A percentile compares a stretch with the other conserved stretches of the same genome.
These are phyloP conservation scores for Fomitopsis pinicola DNA, from an alignment of 1,284 basidiomycete genomes.

Conservation along the genomic window DNA sequence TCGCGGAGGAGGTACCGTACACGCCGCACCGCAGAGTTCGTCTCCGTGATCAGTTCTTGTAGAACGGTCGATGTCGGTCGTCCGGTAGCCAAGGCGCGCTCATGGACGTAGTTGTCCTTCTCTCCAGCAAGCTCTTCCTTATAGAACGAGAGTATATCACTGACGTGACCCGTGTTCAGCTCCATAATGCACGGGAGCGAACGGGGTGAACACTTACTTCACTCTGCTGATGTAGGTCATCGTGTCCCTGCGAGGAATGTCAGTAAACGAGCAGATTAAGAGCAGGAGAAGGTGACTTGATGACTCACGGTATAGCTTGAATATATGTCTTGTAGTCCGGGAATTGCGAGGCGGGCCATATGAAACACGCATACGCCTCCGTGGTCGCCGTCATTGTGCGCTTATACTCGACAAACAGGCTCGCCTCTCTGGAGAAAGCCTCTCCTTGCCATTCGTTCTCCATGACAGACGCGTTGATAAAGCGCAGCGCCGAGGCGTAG, in stretches of 20 bases:
- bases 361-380: constrained; percentile 13
- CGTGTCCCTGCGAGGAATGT: constrained; percentile 5
- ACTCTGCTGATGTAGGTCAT: constrained; percentile 12
- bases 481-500: constrained; percentile 11
- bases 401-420: constrained; percentile 11
- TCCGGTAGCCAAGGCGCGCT: constrained; percentile 10
- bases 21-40: constrained; percentile 8
- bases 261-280: not conserved
- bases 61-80: constrained; percentile 3
- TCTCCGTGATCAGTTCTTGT: constrained; percentile 9
- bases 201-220: not conserved
- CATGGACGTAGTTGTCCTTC: constrained; percentile 11
- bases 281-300: not conserved
- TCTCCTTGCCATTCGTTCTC: constrained; percentile 9
- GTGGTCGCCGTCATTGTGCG: constrained; percentile 10
- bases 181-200: not conserved
- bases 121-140: constrained; percentile 14
- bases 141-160: constrained; percentile 15
- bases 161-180: not conserved
- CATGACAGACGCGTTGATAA: constrained; percentile 15
- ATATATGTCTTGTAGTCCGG: constrained; percentile 11
- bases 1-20: constrained; percentile 10
- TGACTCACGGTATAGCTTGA: constrained; percentile 15
- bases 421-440: not conserved
- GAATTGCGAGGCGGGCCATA: constrained; percentile 14